Conservation (phyloP, 352 stramenopile genomes). For the Phytophthora colocasiae region DNA sequence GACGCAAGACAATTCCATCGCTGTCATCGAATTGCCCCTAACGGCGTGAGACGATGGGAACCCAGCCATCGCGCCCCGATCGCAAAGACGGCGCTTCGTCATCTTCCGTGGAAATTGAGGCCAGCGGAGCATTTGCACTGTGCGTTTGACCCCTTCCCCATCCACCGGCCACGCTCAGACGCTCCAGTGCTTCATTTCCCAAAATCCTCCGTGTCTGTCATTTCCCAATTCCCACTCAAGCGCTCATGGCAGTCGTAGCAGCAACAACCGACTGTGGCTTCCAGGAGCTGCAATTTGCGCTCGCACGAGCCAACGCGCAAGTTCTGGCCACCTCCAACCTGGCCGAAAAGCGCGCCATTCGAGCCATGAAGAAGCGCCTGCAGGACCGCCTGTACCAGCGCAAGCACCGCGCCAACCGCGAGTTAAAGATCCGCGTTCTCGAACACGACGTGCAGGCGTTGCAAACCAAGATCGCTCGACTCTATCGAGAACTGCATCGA, state of each 20-base stretch:
- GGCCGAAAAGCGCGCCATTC: slow-evolving; percentile 22
- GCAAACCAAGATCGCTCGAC: slow-evolving; percentile 32
- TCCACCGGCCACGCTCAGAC: not conserved
- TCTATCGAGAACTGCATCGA: slow-evolving; percentile 30
- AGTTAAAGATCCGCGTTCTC: slow-evolving; percentile 26
- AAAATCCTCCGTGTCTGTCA: slow-evolving; percentile 8
- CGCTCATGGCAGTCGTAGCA: slow-evolving; percentile 16
- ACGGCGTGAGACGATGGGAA: too few species aligned
- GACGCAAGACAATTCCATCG: not conserved
- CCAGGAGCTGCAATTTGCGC: slow-evolving; percentile 22
- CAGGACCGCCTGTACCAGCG: slow-evolving; percentile 49
- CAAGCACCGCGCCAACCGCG: slow-evolving; percentile 46
- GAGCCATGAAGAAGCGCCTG: slow-evolving; percentile 35
- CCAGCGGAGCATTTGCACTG: slow-evolving; percentile 10
- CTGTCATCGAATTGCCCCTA: not conserved
- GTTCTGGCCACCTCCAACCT: slow-evolving; percentile 18
- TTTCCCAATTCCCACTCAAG: not conserved
- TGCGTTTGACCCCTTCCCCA: slow-evolving; percentile 2
- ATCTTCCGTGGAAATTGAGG: not conserved
- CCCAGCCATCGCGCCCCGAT: not conserved
- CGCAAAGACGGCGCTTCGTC: not conserved
- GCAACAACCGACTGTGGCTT: slow-evolving; percentile 13
- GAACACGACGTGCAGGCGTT: slow-evolving; percentile 34
- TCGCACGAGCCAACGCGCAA: slow-evolving; percentile 17
- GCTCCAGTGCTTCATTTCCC: slow-evolving; percentile 2